Evolutionary conservation across 352 stramenopile species (phyloP).

Genomic region (Elongisporangium prolatum): DNA sequence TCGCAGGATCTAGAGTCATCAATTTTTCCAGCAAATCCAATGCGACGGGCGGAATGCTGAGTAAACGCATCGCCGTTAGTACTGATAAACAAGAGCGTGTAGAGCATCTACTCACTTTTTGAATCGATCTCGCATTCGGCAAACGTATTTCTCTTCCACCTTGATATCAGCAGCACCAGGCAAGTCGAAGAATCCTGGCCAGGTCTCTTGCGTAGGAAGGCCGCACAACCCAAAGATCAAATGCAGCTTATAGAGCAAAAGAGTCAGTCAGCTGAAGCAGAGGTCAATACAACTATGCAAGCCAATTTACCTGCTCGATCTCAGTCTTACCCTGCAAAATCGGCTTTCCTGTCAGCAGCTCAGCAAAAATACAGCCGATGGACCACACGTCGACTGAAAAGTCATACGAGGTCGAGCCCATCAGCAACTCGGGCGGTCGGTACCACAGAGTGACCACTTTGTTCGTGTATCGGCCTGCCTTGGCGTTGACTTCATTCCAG

Average conservation of each 20-base stretch:
- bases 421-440: conserved; percentile 89
- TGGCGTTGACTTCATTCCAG: conserved; percentile 84
- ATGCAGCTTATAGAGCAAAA: conserved; percentile 39
- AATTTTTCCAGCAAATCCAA: conserved; percentile 93
- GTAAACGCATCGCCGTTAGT: background rate
- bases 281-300: background rate
- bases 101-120: conserved; percentile 52
- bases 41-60: conserved; percentile 68
- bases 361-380: conserved; percentile 86
- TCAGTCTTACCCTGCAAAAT: conserved; percentile 81
- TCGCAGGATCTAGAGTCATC: conserved; percentile 92
- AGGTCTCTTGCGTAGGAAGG: conserved; percentile 75
- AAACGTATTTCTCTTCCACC: conserved; percentile 78
- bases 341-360: conserved; percentile 74
- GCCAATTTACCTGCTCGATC: conserved; percentile 67
- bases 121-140: conserved; percentile 63
- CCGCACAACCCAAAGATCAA: conserved; percentile 77
- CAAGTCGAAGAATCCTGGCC: conserved; percentile 75
- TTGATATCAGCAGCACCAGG: conserved; percentile 59
- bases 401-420: conserved; percentile 91
- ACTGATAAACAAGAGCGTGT: background rate
- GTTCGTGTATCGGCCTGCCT: conserved; percentile 88
- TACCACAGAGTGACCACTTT: conserved; percentile 97
- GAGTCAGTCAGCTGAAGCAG: background rate
- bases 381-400: conserved; percentile 94